Percentiles rank a stretch among this genome's conserved stretches.
These are phyloP conservation scores for Brassica rapa DNA, from an alignment of 345 rosid species.

Conservation along the genomic window DNA sequence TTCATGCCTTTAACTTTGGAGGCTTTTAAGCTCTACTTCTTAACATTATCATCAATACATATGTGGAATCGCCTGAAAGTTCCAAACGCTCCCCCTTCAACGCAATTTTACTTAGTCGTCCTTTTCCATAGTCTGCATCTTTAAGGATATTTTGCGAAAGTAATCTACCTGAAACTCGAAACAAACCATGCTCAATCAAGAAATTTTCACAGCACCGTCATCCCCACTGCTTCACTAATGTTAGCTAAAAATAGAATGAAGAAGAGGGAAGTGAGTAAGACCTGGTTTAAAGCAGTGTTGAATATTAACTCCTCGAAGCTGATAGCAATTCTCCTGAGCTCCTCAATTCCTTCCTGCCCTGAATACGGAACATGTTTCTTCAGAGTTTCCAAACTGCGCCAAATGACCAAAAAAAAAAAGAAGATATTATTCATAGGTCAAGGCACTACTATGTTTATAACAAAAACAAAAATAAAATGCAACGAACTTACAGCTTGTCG, in stretches of 20 bases:
- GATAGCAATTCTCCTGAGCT: conserved; percentile 29
- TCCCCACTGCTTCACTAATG: neutral
- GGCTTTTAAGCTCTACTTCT: neutral
- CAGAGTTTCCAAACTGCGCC: conserved; percentile 14
- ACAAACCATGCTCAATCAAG: neutral
- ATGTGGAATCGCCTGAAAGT: neutral
- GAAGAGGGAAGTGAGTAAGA: neutral
- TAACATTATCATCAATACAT: neutral
- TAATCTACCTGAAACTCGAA: conserved; percentile 59
- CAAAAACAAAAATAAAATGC: neutral
- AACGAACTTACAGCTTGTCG: conserved; percentile 45
- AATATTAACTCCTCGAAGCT: conserved; percentile 31
- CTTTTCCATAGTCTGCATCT: conserved; percentile 68
- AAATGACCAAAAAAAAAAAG: neutral
- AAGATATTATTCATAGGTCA: neutral
- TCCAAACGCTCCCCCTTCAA: neutral
- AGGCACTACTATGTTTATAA: neutral
- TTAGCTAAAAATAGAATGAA: neutral
- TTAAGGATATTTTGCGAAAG: conserved; percentile 62
- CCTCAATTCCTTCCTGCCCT: conserved; percentile 11
- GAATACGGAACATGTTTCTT: conserved; percentile 4
- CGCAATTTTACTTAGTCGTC: conserved; percentile 39
- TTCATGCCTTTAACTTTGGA: neutral
- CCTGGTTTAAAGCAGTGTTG: conserved; percentile 26
- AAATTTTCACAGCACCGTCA: neutral